These are phyloP conservation scores for Cercospora nicotianae DNA, from an alignment of 2,329 filamentous ascomycete genomes.

Conservation along the genomic window DNA sequence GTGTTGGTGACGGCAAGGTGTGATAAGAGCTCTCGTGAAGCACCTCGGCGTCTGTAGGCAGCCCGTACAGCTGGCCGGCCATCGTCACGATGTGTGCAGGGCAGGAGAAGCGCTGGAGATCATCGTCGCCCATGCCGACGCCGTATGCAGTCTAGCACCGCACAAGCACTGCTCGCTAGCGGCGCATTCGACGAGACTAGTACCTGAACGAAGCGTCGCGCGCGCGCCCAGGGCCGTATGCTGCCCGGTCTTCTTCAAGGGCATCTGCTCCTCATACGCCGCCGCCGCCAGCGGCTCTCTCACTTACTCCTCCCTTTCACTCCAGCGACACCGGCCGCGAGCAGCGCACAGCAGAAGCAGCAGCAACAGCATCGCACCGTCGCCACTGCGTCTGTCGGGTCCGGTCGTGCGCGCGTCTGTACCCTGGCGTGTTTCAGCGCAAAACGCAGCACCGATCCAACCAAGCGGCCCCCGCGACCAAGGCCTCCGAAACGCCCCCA, in stretches of 20 bases:
- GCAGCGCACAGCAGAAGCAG: neutral
- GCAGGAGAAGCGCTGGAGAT: neutral
- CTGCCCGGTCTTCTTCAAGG: neutral
- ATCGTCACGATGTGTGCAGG: neutral
- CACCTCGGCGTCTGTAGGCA: neutral
- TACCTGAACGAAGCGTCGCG: slow-evolving; percentile 1
- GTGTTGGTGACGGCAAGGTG: neutral
- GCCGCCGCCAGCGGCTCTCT: neutral
- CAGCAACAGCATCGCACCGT: neutral
- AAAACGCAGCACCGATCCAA: neutral
- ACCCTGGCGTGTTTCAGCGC: slow-evolving; percentile 2
- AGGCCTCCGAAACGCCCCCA: neutral
- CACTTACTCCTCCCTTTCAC: neutral
- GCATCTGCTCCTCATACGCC: neutral
- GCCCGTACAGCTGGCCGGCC: neutral
- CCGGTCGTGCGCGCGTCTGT: neutral
- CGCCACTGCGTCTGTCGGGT: neutral
- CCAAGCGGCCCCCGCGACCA: slow-evolving; percentile 2
- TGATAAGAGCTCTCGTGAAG: neutral
- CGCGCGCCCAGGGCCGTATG: neutral
- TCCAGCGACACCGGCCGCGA: neutral
- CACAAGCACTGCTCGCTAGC: neutral
- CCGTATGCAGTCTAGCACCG: neutral
- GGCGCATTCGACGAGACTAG: neutral
- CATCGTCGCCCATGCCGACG: neutral